Percentiles rank a stretch among this genome's conserved stretches.
phyloP scores from a whole-genome alignment of 139 green algal genomes.

The Chlorella sp. region DNA sequence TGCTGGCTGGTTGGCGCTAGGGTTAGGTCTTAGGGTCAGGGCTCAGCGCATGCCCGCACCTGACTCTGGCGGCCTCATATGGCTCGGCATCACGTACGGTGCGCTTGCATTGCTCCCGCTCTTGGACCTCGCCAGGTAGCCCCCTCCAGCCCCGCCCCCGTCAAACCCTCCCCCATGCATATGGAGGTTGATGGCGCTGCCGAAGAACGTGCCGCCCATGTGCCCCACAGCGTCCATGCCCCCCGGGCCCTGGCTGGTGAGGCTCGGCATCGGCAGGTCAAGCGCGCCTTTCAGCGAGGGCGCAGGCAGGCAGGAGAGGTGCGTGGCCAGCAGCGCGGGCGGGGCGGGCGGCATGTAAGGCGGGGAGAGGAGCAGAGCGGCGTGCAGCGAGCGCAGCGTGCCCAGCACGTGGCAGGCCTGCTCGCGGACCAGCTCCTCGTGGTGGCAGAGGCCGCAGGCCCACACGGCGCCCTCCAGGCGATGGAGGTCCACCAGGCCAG shows the following conservation, averaged over 20 bases:
- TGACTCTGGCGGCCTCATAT: too few species aligned
- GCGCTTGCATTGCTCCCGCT: too few species aligned
- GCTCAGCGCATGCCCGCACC: too few species aligned
- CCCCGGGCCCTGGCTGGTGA: neutral
- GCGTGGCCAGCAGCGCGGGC: neutral
- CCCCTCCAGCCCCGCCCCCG: neutral
- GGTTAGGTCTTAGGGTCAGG: too few species aligned
- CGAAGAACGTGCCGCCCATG: neutral
- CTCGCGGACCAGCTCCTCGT: constrained; percentile 33
- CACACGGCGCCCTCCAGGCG: constrained; percentile 43
- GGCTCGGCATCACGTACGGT: too few species aligned
- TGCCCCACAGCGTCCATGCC: neutral
- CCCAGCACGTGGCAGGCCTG: constrained; percentile 29
- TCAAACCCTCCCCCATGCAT: too few species aligned
- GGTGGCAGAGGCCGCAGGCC: constrained; percentile 43
- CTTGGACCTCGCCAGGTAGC: neutral
- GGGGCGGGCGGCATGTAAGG: neutral
- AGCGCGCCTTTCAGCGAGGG: neutral
- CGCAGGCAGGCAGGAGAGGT: neutral
- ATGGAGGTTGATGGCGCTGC: too few species aligned
- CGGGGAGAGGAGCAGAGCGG: neutral
- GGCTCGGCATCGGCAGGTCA: neutral
- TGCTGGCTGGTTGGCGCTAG: too few species aligned
- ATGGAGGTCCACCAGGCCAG: constrained; percentile 41
- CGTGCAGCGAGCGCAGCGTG: neutral